Conservation (phyloP, 2,329 filamentous ascomycete species). For the Xylogone sp. region DNA sequence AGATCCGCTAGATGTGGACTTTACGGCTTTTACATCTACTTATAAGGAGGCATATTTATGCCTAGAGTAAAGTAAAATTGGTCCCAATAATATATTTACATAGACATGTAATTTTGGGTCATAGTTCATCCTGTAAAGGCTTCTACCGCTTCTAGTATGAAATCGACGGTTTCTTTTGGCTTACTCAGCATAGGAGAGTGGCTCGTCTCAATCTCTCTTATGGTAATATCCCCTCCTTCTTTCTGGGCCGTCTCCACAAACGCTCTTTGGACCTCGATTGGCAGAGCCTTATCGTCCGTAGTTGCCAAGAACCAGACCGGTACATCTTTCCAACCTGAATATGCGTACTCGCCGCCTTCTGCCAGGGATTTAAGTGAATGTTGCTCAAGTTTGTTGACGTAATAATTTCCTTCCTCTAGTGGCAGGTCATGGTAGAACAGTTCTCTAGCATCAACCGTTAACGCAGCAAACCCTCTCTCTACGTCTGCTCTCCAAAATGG, state of each 20-base stretch:
- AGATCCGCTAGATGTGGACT: no score
- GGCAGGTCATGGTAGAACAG: conserved; percentile 43
- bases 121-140: conserved; percentile 22
- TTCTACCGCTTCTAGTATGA: conserved; percentile 33
- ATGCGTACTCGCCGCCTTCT: conserved; percentile 31
- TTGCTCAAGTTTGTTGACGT: conserved; percentile 32
- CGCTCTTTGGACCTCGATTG: conserved; percentile 31
- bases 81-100: no score
- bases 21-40: no score
- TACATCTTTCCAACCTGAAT: conserved; percentile 25
- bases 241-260: conserved; percentile 32
- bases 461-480: conserved; percentile 34
- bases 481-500: conserved; percentile 32
- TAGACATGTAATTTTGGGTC: no score
- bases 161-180: conserved; percentile 30
- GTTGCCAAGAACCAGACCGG: conserved; percentile 34
- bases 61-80: no score
- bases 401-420: conserved; percentile 33
- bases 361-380: conserved; percentile 37
- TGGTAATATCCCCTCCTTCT: conserved; percentile 28
- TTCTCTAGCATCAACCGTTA: conserved; percentile 28
- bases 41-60: no score
- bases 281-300: conserved; percentile 33
- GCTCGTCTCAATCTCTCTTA: conserved; percentile 34
- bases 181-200: conserved; percentile 41